Percentiles rank a stretch among this genome's conserved stretches.
Evolutionary conservation across 1,284 basidiomycete species (phyloP).

Genomic region (Paramarasmius palmivorus): DNA sequence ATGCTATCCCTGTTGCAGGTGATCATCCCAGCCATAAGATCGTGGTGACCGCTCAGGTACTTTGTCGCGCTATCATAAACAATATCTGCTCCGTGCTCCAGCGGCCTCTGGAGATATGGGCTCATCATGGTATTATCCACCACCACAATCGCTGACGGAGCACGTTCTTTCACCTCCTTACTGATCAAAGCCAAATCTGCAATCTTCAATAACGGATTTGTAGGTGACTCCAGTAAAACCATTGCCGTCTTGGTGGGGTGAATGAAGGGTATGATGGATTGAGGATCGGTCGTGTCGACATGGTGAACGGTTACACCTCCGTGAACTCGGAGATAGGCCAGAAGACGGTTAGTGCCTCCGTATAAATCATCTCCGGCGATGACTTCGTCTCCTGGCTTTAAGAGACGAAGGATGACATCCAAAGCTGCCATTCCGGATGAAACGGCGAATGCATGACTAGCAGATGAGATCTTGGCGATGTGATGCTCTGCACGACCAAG

Average conservation of each 20-base stretch:
- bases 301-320: slow-evolving; percentile 91
- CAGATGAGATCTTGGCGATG: slow-evolving; percentile 92
- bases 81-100: slow-evolving; percentile 95
- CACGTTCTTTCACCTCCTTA: slow-evolving; percentile 77
- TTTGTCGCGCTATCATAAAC: slow-evolving; percentile 99
- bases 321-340: slow-evolving; percentile 88
- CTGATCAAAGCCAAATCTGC: slow-evolving; percentile 87
- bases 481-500: slow-evolving; percentile 83
- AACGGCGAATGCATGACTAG: slow-evolving; percentile 86
- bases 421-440: slow-evolving; percentile 98
- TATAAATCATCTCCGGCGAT: slow-evolving; percentile 98
- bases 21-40: slow-evolving; percentile 97
- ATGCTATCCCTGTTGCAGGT: slow-evolving; percentile 92
- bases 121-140: slow-evolving; percentile 99
- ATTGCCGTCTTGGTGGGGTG: slow-evolving; percentile 78
- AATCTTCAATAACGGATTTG: slow-evolving; percentile 96
- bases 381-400: slow-evolving; percentile 94
- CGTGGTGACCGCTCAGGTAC: slow-evolving; percentile 97
- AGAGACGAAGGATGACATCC: slow-evolving; percentile 91
- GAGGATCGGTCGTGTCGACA: slow-evolving; percentile 87
- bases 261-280: slow-evolving; percentile 64
- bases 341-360: slow-evolving; percentile 95
- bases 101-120: slow-evolving; percentile 93
- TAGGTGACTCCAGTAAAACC: slow-evolving; percentile 96
- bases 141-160: slow-evolving; percentile 83